These are phyloP conservation scores for Chlorokybus atmophyticus DNA, from an alignment of 139 green algal genomes.

Conservation along the genomic window DNA sequence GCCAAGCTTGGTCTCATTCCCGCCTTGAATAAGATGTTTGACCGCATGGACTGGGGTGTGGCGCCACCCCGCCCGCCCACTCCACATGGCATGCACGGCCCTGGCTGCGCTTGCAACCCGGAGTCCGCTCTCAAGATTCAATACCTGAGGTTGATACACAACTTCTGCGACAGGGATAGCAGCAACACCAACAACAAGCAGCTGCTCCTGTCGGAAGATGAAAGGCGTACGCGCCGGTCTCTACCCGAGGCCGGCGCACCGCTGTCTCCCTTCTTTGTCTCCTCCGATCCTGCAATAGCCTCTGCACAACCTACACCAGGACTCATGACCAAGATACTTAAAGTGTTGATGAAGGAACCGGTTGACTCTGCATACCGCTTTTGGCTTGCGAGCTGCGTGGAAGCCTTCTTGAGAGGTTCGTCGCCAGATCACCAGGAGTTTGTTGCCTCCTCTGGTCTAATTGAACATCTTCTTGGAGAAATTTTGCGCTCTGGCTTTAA, in stretches of 20 bases:
- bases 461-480: slow-evolving; percentile 23
- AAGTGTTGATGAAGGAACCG: slow-evolving; percentile 20
- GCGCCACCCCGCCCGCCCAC: slow-evolving; percentile 1
- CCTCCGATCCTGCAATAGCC: background rate
- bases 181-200: slow-evolving; percentile 31
- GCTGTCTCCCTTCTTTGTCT: too few species aligned
- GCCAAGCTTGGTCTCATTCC: slow-evolving; percentile 18
- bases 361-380: slow-evolving; percentile 25
- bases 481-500: slow-evolving; percentile 20
- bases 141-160: slow-evolving; percentile 32
- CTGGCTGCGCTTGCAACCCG: slow-evolving; percentile 31
- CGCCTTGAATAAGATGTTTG: slow-evolving; percentile 11
- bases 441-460: slow-evolving; percentile 17
- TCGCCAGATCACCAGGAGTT: slow-evolving; percentile 20
- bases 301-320: slow-evolving; percentile 1
- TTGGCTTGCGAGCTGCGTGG: slow-evolving; percentile 30
- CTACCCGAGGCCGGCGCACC: too few species aligned
- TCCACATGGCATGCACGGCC: slow-evolving; percentile 26
- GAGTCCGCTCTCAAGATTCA: slow-evolving; percentile 31
- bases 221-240: too few species aligned
- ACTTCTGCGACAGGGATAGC: slow-evolving; percentile 31
- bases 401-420: slow-evolving; percentile 26
- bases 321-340: slow-evolving; percentile 23
- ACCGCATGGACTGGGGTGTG: slow-evolving; percentile 12
- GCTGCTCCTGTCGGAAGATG: slow-evolving; percentile 8